Evolutionary conservation across 306 rosid genomes (phyloP), one percentile per base, ranked within the genome.

Genomic region (Carpinus fangiana): DNA sequence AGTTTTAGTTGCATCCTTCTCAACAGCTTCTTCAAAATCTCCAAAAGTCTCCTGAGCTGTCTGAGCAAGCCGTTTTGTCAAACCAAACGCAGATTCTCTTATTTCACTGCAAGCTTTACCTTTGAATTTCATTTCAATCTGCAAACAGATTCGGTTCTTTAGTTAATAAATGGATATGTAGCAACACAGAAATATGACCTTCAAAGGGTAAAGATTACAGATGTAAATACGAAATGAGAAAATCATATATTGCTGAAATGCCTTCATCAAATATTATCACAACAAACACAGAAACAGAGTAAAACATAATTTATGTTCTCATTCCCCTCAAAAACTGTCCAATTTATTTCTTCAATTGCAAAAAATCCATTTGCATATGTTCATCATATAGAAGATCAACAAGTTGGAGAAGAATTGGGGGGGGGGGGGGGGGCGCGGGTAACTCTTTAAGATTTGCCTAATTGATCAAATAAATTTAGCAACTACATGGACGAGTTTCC

Each of bases 11-110:
- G 98, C 97, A 85, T 95, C 97, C 81, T 93, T 93, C 80, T 93
- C 98, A 84, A 95, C 96, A 5, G 96, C 98, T 87, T 91, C 98
- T 85, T 95, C 98, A 88, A 93, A 93, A 90, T 95, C 98, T 72
- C 98, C 98, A 83, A 95, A 93, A 3, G 98, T 93, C 57, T 91
- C 95, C 78, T 93, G 92, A 2, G 98, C 98, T 3, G 97, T 93
- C 87, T 86, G 96, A 23, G 99, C 98, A 71, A 95, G 96, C 64
- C 88, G 87, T 90, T 93, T 95, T 45, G 99, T 90, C 90, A 95
- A 71, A 85, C 94, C 68, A 77, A 82, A 81, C 9, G 98, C 97
- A 23, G 92, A 93, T 62, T 93, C 99, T 88, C 88, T 87, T 67
- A 93, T 93, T 80, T 82, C 96, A 41, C 72, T 71, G 83, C 99